These are phyloP conservation scores for Phaeosphaeria sp. DNA, from an alignment of 2,329 filamentous ascomycete species.

Conservation along the genomic window DNA sequence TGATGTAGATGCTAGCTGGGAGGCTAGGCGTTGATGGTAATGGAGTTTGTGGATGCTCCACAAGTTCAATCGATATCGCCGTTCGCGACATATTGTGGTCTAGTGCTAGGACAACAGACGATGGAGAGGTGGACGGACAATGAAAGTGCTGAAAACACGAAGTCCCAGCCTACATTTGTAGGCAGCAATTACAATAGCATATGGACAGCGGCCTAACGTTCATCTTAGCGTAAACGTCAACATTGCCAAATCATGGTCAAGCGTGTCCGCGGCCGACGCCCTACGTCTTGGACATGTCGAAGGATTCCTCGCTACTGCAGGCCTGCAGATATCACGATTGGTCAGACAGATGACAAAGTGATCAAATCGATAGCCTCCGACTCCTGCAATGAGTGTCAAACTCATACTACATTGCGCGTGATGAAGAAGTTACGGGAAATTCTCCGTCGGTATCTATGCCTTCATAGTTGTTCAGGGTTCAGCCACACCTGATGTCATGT, in stretches of 20 bases:
- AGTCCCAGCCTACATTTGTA: not conserved
- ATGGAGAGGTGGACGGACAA: not conserved
- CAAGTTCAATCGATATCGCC: constrained; percentile 36
- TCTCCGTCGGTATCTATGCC: constrained; percentile 4
- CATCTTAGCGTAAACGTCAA: not conserved
- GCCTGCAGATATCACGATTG: not conserved
- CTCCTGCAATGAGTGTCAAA: no score
- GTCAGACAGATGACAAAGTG: not conserved
- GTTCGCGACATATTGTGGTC: constrained; percentile 29
- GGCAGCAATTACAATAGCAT: not conserved
- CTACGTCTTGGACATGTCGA: not conserved
- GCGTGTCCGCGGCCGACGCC: not conserved
- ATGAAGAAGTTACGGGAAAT: not conserved
- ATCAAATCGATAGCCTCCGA: not conserved
- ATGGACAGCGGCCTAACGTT: not conserved
- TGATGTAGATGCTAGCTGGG: constrained; percentile 17
- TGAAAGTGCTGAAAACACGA: not conserved
- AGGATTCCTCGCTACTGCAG: not conserved
- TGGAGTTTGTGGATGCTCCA: constrained; percentile 14
- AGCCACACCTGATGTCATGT: constrained; percentile 1
- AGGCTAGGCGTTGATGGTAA: constrained; percentile 11
- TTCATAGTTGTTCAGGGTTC: not conserved
- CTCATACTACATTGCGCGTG: not conserved
- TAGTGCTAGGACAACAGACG: not conserved
- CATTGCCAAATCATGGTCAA: not conserved